Percentiles rank a stretch among this genome's conserved stretches.
These are phyloP conservation scores for Cylindrodendrum hubeiense DNA, from an alignment of 2,329 filamentous ascomycete species.

Conservation along the genomic window DNA sequence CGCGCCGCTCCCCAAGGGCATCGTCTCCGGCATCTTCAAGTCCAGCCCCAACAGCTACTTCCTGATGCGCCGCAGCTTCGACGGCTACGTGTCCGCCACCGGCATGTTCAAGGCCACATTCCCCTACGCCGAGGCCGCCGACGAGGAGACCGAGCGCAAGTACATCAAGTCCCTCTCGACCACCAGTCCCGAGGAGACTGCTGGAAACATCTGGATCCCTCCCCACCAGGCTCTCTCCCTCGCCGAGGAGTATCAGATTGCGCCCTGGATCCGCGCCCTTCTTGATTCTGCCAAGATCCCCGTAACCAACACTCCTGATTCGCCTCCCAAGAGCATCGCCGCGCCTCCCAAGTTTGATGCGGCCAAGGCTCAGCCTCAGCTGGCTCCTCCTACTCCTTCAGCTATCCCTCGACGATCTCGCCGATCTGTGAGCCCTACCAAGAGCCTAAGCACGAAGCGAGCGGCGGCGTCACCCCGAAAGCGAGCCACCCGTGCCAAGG, in stretches of 20 bases:
- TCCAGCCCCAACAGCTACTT: slow-evolving; percentile 94
- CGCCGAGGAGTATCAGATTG: slow-evolving; percentile 88
- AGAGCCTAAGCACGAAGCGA: slow-evolving; percentile 55
- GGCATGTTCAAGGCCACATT: slow-evolving; percentile 95
- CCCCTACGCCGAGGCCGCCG: slow-evolving; percentile 78
- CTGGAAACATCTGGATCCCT: slow-evolving; percentile 96
- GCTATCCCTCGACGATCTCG: slow-evolving; percentile 62
- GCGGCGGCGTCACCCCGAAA: slow-evolving; percentile 67
- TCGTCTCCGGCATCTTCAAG: slow-evolving; percentile 93
- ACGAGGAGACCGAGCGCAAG: slow-evolving; percentile 82
- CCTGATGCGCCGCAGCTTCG: slow-evolving; percentile 90
- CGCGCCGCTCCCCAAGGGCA: slow-evolving; percentile 90
- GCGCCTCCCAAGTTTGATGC: slow-evolving; percentile 85
- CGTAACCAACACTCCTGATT: slow-evolving; percentile 69
- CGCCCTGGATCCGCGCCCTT: slow-evolving; percentile 90
- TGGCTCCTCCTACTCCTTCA: slow-evolving; percentile 64
- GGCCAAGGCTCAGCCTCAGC: slow-evolving; percentile 55
- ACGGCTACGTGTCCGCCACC: slow-evolving; percentile 87
- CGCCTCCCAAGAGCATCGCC: slow-evolving; percentile 80
- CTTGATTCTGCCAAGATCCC: slow-evolving; percentile 87
- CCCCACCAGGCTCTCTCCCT: slow-evolving; percentile 84
- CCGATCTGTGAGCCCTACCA: slow-evolving; percentile 70
- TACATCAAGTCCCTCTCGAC: slow-evolving; percentile 87
- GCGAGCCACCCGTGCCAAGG: slow-evolving; percentile 60
- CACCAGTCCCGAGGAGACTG: slow-evolving; percentile 91